Evolutionary conservation across 116 monocot species (phyloP), one percentile per base, ranked within the genome.

Genomic region (Trichopus zeylanicus): DNA sequence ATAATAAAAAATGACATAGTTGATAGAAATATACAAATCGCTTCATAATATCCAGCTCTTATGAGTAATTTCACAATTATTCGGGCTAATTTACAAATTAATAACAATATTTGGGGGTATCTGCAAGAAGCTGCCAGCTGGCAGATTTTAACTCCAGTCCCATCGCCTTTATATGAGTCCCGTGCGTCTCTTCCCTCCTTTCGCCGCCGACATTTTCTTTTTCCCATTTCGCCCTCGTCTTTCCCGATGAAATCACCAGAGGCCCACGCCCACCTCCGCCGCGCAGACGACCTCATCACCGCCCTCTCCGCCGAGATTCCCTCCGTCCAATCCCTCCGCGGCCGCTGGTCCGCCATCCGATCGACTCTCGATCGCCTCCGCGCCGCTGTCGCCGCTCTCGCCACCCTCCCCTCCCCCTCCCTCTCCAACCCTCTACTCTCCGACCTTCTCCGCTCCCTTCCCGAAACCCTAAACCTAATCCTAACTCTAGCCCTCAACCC

Each of bases 291-390:
- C 37, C 74, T 82, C 57, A 42, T 86, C 63, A 31, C 70, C 47
- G 51, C 83, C 29, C 67, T 87, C 51, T 53, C 70, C 48, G 55
- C 51, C 29, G 59, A 71, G 31, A 62, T 75, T 62, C 24, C 68
- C 51, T 21, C 71, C 22, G 88, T 78, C 16, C 72, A 52, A 7
- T 83, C 59, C 66, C 80, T 77, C 55, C 69, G 62, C 29, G 69
- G 78, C 60, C 77, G 80, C 6, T 84, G 88, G 88, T 33, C 60
- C 5, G 61, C 72, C 51, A 35, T 88, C 65, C 25, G 68, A 51
- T 19, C 77, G 66, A 77, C 69, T 28, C 65, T 83, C 70, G 29
- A 49, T 30, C 65, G 73, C 71, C 80, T 88, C 67, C 65, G 56
- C n/a, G 28, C 52, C 47, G 13, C 56, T 25, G 63, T 81, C 64